Percentiles rank a stretch among this genome's conserved stretches.
Conservation (phyloP, 2,329 filamentous ascomycete genomes). For the Epichloe aotearoae region DNA sequence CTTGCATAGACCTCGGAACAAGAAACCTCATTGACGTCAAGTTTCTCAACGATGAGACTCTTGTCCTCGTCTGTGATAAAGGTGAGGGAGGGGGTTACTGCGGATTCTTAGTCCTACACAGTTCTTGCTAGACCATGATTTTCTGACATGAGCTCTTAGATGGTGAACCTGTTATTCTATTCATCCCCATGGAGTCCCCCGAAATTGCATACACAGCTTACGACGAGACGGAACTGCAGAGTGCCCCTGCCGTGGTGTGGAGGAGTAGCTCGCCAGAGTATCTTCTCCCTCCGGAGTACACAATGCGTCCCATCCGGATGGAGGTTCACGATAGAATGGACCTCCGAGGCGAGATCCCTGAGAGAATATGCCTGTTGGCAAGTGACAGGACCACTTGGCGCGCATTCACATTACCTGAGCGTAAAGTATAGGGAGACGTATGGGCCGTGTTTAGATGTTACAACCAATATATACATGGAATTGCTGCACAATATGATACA, state of each 20-base stretch:
- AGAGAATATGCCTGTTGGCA: slow-evolving; percentile 37
- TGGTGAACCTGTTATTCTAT: slow-evolving; percentile 15
- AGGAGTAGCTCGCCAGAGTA: slow-evolving; percentile 12
- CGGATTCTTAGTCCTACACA: not conserved
- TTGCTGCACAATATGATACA: not conserved
- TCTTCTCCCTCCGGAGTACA: slow-evolving; percentile 15
- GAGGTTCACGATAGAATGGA: slow-evolving; percentile 33
- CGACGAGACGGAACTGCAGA: slow-evolving; percentile 10
- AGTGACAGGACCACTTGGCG: slow-evolving; percentile 33
- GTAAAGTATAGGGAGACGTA: not conserved
- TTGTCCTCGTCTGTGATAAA: slow-evolving; percentile 45
- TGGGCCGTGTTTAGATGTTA: not conserved
- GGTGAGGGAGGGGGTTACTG: slow-evolving; percentile 15
- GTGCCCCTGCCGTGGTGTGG: slow-evolving; percentile 4
- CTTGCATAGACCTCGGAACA: slow-evolving; percentile 27
- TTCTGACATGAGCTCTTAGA: slow-evolving; percentile 8
- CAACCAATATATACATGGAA: not conserved
- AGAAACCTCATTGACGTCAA: slow-evolving; percentile 47
- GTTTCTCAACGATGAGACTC: slow-evolving; percentile 48
- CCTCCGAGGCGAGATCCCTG: slow-evolving; percentile 32
- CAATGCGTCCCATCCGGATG: slow-evolving; percentile 32
- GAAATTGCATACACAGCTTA: slow-evolving; percentile 25
- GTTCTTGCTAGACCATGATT: too few relatives aligned
- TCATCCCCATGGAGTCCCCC: slow-evolving; percentile 23
- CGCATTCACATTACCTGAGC: slow-evolving; percentile 29